Evolutionary conservation across 139 green algal genomes (phyloP).

Genomic region (Micractinium conductrix): DNA sequence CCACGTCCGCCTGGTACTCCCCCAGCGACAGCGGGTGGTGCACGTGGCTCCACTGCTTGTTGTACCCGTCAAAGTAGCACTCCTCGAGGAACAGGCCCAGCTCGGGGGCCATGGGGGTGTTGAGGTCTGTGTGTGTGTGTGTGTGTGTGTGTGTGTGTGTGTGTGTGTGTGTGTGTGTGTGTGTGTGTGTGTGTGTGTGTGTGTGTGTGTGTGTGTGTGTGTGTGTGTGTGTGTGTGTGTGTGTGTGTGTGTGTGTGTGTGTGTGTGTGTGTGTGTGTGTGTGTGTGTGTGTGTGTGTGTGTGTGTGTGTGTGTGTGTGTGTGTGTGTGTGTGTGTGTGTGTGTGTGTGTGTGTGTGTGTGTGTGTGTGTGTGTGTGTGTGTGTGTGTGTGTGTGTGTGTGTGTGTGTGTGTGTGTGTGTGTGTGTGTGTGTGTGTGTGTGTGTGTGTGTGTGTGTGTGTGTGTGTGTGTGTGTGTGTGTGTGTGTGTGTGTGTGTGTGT

Average conservation of each 20-base stretch:
- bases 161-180: not conserved
- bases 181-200: no score
- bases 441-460: no score
- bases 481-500: no score
- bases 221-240: not conserved
- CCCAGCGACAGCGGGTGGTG: slow-evolving; percentile 5
- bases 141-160: not conserved
- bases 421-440: no score
- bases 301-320: not conserved
- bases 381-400: not conserved
- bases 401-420: no score
- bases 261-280: no score
- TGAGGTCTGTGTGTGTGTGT: slow-evolving; percentile 10
- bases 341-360: no score
- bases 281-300: no score
- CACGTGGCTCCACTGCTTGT: slow-evolving; percentile 43
- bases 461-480: not conserved
- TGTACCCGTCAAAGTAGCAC: slow-evolving; percentile 50
- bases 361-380: no score
- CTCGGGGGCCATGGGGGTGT: slow-evolving; percentile 85
- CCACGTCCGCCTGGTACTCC: slow-evolving; percentile 19
- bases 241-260: no score
- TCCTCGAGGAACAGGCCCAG: slow-evolving; percentile 86
- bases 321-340: no score
- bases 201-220: no score